These are phyloP conservation scores for Colletotrichum sp. DNA, from an alignment of 2,329 filamentous ascomycete genomes.

Conservation along the genomic window DNA sequence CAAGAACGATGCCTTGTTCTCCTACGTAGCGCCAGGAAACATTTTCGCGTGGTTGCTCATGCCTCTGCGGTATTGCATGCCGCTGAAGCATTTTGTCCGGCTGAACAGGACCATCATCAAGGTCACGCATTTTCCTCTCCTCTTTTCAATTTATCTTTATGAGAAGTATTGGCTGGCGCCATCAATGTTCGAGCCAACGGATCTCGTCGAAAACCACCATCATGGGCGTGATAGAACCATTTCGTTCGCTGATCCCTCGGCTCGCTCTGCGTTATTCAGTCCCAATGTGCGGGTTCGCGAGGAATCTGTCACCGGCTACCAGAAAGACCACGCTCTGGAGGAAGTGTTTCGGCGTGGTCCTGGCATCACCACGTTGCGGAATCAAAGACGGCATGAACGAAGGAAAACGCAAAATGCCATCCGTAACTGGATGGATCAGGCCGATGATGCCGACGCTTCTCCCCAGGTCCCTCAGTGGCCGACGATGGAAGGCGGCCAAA, in stretches of 20 bases:
- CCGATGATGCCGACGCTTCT: conserved; percentile 55
- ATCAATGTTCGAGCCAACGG: conserved; percentile 80
- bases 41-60: conserved; percentile 90
- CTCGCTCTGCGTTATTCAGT: conserved; percentile 71
- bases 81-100: conserved; percentile 80
- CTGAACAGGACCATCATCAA: conserved; percentile 94
- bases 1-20: conserved; percentile 96
- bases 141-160: conserved; percentile 87
- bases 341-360: conserved; percentile 85
- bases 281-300: conserved; percentile 76
- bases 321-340: conserved; percentile 88
- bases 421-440: conserved; percentile 86
- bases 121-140: conserved; percentile 83
- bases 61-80: conserved; percentile 80
- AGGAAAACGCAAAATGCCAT: conserved; percentile 82
- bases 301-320: conserved; percentile 85
- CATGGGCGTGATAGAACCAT: conserved; percentile 54
- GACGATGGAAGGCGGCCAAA: conserved; percentile 48
- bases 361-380: conserved; percentile 65
- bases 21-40: conserved; percentile 90
- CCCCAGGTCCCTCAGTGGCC: conserved; percentile 53
- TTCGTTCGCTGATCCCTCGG: conserved; percentile 62
- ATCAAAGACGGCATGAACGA: conserved; percentile 65
- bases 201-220: conserved; percentile 77
- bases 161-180: conserved; percentile 80